Conservation (phyloP, 768 basidiomycete genomes). For the Tylopilus felleus region DNA sequence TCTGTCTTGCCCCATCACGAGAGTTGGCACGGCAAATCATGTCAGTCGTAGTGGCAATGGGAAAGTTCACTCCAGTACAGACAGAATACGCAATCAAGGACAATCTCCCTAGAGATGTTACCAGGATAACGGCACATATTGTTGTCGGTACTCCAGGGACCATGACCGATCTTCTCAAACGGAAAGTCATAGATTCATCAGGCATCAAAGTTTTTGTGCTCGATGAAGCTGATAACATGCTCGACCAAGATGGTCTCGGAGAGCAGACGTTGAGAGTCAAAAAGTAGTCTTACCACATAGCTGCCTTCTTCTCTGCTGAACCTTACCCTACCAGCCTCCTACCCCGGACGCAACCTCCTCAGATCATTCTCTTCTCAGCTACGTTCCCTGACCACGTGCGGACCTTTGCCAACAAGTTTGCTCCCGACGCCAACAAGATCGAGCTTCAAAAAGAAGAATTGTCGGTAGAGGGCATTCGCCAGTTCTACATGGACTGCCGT, state of each 20-base stretch:
- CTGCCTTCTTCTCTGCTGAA: conserved; percentile 11
- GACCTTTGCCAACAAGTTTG: conserved; percentile 87
- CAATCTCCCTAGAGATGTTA: conserved; percentile 61
- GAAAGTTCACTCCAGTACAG: conserved; percentile 89
- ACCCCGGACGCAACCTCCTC: conserved; percentile 52
- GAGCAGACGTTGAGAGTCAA: conserved; percentile 93
- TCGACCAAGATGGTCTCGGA: conserved; percentile 89
- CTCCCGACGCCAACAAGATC: conserved; percentile 94
- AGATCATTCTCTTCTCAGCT: conserved; percentile 96
- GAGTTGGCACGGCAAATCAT: conserved; percentile 98
- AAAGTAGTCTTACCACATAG: conserved; percentile 54
- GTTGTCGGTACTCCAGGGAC: conserved; percentile 97
- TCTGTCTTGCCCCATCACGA: conserved; percentile 96
- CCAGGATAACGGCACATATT: conserved; percentile 78
- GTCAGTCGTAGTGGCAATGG: conserved; percentile 91
- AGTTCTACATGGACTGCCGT: conserved; percentile 97
- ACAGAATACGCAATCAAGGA: conserved; percentile 97
- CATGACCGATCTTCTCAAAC: conserved; percentile 80
- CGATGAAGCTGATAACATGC: conserved; percentile 99
- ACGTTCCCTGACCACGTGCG: conserved; percentile 96
- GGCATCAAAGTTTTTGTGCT: conserved; percentile 90
- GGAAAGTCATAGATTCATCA: conserved; percentile 72
- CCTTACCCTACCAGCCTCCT: conserved; percentile 45
- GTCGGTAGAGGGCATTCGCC: conserved; percentile 89
- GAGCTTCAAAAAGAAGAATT: conserved; percentile 92